A percentile compares a stretch with the other conserved stretches of the same genome.
phyloP scores from a whole-genome alignment of 345 rosid genomes.

The Salix arbutifolia region DNA sequence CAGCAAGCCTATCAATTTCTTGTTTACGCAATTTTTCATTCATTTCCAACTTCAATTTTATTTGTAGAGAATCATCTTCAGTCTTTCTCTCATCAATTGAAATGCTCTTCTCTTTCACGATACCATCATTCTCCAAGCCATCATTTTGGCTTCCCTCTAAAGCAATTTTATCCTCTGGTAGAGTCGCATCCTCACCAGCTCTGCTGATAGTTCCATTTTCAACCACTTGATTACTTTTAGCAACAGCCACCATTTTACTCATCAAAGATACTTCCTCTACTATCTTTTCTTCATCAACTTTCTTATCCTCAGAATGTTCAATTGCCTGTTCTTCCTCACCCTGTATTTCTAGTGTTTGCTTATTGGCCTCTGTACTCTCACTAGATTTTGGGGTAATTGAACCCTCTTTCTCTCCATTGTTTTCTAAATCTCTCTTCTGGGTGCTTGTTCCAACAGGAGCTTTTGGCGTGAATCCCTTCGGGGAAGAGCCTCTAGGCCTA shows the following conservation, averaged over 20 bases:
- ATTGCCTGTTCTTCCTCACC: constrained; percentile 28
- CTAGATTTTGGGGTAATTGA: constrained; percentile 13
- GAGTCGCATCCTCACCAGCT: constrained; percentile 15
- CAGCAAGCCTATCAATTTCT: constrained; percentile 60
- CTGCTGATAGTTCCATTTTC: constrained; percentile 36
- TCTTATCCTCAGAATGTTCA: constrained; percentile 23
- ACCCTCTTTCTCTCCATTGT: constrained; percentile 39
- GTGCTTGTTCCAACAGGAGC: constrained; percentile 39
- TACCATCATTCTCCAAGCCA: constrained; percentile 5
- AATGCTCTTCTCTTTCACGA: constrained; percentile 8
- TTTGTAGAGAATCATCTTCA: constrained; percentile 31
- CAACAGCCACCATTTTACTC: constrained; percentile 8
- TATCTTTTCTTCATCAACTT: constrained; percentile 27
- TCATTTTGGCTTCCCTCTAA: constrained; percentile 14
- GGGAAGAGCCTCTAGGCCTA: constrained; percentile 41
- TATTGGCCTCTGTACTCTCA: constrained; percentile 19
- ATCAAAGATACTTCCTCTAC: constrained; percentile 13
- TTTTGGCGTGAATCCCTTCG: constrained; percentile 51
- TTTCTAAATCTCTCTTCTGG: constrained; percentile 44
- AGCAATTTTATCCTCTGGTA: constrained; percentile 12
- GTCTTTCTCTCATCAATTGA: constrained; percentile 12
- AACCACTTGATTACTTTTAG: constrained; percentile 12
- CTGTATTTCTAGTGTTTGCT: constrained; percentile 22
- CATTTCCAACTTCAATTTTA: constrained; percentile 30
- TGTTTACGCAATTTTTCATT: constrained; percentile 18